Conservation (phyloP, 768 basidiomycete species). For the Rickenella mellea region DNA sequence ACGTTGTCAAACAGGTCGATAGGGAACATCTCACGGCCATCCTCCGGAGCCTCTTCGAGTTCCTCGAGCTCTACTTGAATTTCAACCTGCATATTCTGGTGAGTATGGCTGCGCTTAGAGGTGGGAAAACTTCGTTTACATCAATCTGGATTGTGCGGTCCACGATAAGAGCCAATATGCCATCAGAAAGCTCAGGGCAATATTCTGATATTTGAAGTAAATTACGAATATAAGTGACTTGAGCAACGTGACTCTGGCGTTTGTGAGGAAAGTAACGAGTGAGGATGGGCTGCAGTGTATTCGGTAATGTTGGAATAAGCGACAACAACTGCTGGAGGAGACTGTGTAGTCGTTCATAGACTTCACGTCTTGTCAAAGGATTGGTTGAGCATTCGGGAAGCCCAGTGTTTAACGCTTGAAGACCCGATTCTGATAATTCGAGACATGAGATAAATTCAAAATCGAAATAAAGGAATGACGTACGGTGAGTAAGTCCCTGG, state of each 20-base stretch:
- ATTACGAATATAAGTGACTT: constrained; percentile 89
- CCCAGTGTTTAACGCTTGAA: constrained; percentile 49
- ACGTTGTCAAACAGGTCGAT: constrained; percentile 82
- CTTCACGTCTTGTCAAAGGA: constrained; percentile 70
- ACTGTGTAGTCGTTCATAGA: constrained; percentile 81
- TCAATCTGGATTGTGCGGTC: constrained; percentile 96
- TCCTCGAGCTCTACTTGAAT: constrained; percentile 95
- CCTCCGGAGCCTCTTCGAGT: constrained; percentile 48
- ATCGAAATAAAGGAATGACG: constrained; percentile 21
- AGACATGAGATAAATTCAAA: constrained; percentile 5
- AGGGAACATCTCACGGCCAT: constrained; percentile 56
- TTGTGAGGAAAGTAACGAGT: constrained; percentile 88
- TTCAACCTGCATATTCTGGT: constrained; percentile 66
- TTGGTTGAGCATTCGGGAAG: constrained; percentile 54
- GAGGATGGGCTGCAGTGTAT: constrained; percentile 78
- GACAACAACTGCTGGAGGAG: constrained; percentile 82
- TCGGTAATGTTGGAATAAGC: constrained; percentile 85
- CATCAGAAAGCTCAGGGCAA: constrained; percentile 80
- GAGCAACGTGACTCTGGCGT: constrained; percentile 67
- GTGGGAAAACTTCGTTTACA: constrained; percentile 36
- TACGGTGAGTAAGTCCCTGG: constrained; percentile 84
- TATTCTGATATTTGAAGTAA: constrained; percentile 74
- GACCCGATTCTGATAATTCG: constrained; percentile 51
- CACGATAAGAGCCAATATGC: constrained; percentile 76
- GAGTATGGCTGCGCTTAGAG: not conserved